These are phyloP conservation scores for Cercospora berteroae DNA, from an alignment of 2,329 filamentous ascomycete species.

Conservation along the genomic window DNA sequence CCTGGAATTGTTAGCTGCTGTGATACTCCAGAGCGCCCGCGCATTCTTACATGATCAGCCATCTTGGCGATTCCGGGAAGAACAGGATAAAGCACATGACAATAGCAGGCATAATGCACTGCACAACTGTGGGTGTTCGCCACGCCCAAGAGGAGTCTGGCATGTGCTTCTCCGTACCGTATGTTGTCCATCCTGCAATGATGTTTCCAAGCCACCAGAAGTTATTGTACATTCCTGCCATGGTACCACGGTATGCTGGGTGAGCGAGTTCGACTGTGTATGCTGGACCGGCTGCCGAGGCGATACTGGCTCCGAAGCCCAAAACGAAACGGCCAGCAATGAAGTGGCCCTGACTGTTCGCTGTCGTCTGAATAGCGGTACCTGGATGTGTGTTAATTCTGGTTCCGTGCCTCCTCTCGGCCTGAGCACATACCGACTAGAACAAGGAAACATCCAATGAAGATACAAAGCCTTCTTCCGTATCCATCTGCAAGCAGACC, in stretches of 20 bases:
- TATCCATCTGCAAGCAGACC: slow-evolving; percentile 43
- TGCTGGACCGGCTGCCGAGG: slow-evolving; percentile 59
- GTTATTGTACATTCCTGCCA: slow-evolving; percentile 57
- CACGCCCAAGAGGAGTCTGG: slow-evolving; percentile 43
- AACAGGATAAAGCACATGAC: slow-evolving; percentile 49
- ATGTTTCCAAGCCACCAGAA: slow-evolving; percentile 52
- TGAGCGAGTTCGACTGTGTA: slow-evolving; percentile 62
- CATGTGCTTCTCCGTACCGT: slow-evolving; percentile 25
- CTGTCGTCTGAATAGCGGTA: slow-evolving; percentile 52
- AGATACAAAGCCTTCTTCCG: slow-evolving; percentile 57
- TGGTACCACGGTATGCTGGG: slow-evolving; percentile 59
- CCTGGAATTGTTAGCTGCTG: neutral
- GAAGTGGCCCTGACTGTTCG: slow-evolving; percentile 51
- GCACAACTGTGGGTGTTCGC: slow-evolving; percentile 41
- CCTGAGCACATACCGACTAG: slow-evolving; percentile 42
- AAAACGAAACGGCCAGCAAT: slow-evolving; percentile 48
- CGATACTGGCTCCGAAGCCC: slow-evolving; percentile 52
- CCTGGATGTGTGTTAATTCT: neutral
- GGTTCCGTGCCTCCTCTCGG: neutral
- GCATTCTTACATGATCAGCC: slow-evolving; percentile 48
- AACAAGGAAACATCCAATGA: slow-evolving; percentile 55
- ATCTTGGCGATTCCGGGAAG: slow-evolving; percentile 60
- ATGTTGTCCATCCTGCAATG: slow-evolving; percentile 47
- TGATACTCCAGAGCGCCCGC: neutral
- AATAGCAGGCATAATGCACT: slow-evolving; percentile 46